phyloP scores from a whole-genome alignment of 805 yeast species.

The Brettanomyces bruxellensis region DNA sequence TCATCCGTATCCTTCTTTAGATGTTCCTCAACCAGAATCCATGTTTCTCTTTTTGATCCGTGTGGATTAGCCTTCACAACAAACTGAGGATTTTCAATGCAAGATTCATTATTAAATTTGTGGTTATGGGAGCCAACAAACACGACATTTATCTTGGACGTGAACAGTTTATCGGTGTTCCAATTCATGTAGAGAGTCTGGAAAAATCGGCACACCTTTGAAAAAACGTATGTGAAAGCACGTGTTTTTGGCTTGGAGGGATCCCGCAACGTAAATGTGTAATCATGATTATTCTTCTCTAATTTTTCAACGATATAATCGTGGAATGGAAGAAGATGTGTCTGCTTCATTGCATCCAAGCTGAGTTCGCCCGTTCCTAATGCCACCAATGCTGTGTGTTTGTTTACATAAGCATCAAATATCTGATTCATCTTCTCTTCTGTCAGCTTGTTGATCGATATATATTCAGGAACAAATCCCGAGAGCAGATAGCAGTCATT shows the following conservation, averaged over 20 bases:
- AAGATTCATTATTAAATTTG: slow-evolving; percentile 23
- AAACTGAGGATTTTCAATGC: slow-evolving; percentile 26
- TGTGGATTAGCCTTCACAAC: slow-evolving; percentile 24
- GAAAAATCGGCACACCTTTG: slow-evolving; percentile 23
- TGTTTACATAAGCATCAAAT: not conserved
- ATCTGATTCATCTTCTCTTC: slow-evolving; percentile 14
- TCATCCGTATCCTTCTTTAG: slow-evolving; percentile 10
- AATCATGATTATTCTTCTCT: slow-evolving; percentile 20
- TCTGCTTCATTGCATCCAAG: slow-evolving; percentile 22
- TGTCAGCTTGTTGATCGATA: slow-evolving; percentile 24
- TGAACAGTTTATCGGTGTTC: slow-evolving; percentile 30
- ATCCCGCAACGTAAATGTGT: not conserved
- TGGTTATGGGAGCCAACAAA: slow-evolving; percentile 16
- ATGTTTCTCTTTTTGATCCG: slow-evolving; percentile 22
- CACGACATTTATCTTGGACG: slow-evolving; percentile 13
- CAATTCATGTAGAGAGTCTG: slow-evolving; percentile 57
- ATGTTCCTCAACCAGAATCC: slow-evolving; percentile 46
- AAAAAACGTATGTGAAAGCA: not conserved
- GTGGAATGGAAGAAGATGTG: slow-evolving; percentile 46
- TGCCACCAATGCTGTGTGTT: no score
- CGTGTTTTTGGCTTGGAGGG: not conserved
- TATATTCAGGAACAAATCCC: slow-evolving; percentile 68
- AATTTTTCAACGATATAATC: slow-evolving; percentile 58
- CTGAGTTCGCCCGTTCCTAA: slow-evolving; percentile 45
- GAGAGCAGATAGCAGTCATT: slow-evolving; percentile 55